Percentiles rank a stretch among this genome's conserved stretches.
These are phyloP conservation scores for Coelastrella sp. DNA, from an alignment of 139 green algal genomes.

Conservation along the genomic window DNA sequence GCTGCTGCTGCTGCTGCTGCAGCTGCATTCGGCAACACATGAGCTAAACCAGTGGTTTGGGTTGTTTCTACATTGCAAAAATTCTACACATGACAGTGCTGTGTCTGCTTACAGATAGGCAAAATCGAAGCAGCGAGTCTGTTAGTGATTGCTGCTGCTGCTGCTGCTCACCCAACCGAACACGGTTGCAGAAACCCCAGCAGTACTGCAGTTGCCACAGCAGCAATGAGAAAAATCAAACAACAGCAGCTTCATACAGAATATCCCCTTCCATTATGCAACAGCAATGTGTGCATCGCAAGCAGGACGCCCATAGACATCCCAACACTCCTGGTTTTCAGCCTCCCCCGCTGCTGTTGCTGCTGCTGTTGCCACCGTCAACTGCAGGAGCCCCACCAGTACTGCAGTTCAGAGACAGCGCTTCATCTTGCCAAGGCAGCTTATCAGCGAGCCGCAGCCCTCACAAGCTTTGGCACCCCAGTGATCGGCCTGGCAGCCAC, in stretches of 20 bases:
- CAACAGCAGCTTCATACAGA: too few species aligned
- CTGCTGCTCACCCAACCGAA: neutral
- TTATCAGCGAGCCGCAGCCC: conserved; percentile 69
- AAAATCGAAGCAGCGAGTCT: neutral
- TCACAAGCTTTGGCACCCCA: conserved; percentile 68
- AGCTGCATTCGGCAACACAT: too few species aligned
- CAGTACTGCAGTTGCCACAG: conserved; percentile 76
- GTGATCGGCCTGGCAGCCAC: conserved; percentile 80
- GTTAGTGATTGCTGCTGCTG: neutral
- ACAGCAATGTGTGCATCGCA: too few species aligned
- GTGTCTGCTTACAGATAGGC: too few species aligned
- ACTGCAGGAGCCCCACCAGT: conserved; percentile 60
- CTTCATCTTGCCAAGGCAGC: conserved; percentile 74
- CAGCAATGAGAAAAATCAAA: conserved; percentile 68
- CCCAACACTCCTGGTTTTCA: neutral
- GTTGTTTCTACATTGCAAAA: too few species aligned
- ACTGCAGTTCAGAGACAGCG: conserved; percentile 66
- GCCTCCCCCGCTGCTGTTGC: neutral
- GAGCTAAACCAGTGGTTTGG: too few species aligned
- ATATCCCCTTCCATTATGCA: too few species aligned
- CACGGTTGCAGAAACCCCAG: conserved; percentile 47
- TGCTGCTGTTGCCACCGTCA: neutral
- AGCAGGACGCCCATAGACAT: too few species aligned
- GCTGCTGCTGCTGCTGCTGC: too few species aligned
- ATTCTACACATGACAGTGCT: too few species aligned